Evolutionary conservation across 2,329 filamentous ascomycete genomes (phyloP), one percentile per base, ranked within the genome.

Genomic region (Cytospora mali): DNA sequence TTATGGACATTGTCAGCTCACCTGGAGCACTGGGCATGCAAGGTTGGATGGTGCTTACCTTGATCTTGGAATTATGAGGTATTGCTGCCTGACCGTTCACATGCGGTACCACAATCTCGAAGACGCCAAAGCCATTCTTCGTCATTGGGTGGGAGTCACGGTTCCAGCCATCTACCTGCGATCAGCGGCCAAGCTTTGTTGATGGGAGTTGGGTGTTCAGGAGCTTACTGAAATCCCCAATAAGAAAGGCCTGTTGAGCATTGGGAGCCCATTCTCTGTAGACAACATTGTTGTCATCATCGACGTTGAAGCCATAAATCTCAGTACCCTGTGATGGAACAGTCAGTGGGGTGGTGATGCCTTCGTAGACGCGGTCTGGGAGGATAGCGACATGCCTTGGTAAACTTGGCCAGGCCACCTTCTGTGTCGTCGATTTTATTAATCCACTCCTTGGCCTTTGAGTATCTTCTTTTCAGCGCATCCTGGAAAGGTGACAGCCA

Each of bases 211-310:
- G 1, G 21, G 50, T 23, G 25, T 35, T n/a, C 16, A 46, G 61
- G 74, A 6, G 16, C 88, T 69, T 80, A 93, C 90, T 99, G 82
- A 98, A 99, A 70, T 98, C 95, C 66, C 95, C 95, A 69, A 96
- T 89, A 58, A 99, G 84, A 74, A 88, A 93, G 55, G 95, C 95
- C 71, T 90, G 83, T 48, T 86, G 81, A 59, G 93, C 94, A 80
- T 93, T 96, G 28, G 95, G 93, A 1, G 95, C 95, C 95, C 95
- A 99, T 83, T 99, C 95, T 69, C 92, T 86, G 77, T 99, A 99
- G 62, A 84, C 81, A 68, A 99, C 92, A 75, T 93, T 93, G 75
- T 92, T 92, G 71, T 96, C 88, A 59, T 86, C 80, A 72, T 89
- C 84, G 64, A 95, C 88, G 69, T 91, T 92, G 76, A 99, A 86